Conservation (phyloP, 441 rosid species). For the Croton setiger region DNA sequence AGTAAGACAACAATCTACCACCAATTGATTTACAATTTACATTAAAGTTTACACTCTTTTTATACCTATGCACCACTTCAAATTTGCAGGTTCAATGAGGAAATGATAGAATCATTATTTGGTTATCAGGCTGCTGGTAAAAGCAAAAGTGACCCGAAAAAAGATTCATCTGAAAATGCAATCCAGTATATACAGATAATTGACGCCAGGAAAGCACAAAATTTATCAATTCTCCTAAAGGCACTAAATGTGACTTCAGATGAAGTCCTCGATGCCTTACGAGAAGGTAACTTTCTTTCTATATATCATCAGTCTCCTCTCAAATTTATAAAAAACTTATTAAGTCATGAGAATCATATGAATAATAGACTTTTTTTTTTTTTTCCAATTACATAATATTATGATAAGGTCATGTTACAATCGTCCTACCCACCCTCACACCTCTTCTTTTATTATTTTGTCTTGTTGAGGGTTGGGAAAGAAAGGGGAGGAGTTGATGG, state of each 20-base stretch:
- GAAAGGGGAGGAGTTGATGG: neutral
- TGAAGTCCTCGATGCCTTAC: constrained; percentile 81
- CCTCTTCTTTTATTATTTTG: neutral
- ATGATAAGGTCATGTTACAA: neutral
- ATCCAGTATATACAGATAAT: constrained; percentile 70
- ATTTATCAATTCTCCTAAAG: constrained; percentile 80
- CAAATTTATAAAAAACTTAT: neutral
- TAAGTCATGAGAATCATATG: neutral
- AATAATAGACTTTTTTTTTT: neutral
- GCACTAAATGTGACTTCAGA: constrained; percentile 86
- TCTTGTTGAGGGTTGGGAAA: neutral
- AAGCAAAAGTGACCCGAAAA: constrained; percentile 43
- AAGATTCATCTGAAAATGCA: constrained; percentile 35
- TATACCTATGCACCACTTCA: neutral
- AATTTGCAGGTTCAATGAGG: constrained; percentile 81
- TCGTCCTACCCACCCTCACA: neutral
- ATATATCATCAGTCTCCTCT: neutral
- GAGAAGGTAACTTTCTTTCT: constrained; percentile 56
- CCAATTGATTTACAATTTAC: constrained; percentile 3
- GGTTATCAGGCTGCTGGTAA: constrained; percentile 50
- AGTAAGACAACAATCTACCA: constrained; percentile 48
- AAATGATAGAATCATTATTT: constrained; percentile 89
- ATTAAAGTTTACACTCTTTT: neutral
- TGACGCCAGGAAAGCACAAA: constrained; percentile 83
- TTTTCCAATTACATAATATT: neutral